phyloP scores from a whole-genome alignment of 257 asterid species.

The Rhazya stricta region DNA sequence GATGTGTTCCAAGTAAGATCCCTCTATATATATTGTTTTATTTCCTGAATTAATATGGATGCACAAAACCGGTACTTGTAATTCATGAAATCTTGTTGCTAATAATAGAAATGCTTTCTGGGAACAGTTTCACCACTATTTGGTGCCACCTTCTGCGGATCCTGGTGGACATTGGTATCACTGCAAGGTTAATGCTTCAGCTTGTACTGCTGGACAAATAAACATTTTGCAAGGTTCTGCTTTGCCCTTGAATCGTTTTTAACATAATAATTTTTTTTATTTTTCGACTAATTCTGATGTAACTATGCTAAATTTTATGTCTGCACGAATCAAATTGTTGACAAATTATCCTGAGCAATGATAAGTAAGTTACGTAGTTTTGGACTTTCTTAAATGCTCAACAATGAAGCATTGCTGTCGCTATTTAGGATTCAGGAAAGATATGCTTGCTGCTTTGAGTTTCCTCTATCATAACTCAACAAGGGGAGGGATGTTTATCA shows the following conservation, averaged over 20 bases:
- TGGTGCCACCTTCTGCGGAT: conserved; percentile 92
- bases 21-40: neutral
- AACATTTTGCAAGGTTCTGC: conserved; percentile 66
- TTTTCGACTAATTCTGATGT: neutral
- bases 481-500: conserved; percentile 83
- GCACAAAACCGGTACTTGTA: conserved; percentile 7
- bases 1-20: conserved; percentile 85
- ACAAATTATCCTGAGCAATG: neutral
- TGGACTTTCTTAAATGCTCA: neutral
- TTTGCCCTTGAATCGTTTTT: neutral
- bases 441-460: conserved; percentile 59
- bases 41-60: neutral
- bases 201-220: conserved; percentile 53
- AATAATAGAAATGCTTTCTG: conserved; percentile 10
- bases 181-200: conserved; percentile 62
- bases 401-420: neutral
- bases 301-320: neutral
- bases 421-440: conserved; percentile 61
- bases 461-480: conserved; percentile 48
- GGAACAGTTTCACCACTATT: conserved; percentile 63
- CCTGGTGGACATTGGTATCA: conserved; percentile 84
- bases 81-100: conserved; percentile 5
- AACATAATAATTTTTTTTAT: neutral
- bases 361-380: no score
- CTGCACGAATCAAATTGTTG: neutral